These are phyloP conservation scores for Ceratocystis harringtonii DNA, from an alignment of 2,329 filamentous ascomycete species.

Conservation along the genomic window DNA sequence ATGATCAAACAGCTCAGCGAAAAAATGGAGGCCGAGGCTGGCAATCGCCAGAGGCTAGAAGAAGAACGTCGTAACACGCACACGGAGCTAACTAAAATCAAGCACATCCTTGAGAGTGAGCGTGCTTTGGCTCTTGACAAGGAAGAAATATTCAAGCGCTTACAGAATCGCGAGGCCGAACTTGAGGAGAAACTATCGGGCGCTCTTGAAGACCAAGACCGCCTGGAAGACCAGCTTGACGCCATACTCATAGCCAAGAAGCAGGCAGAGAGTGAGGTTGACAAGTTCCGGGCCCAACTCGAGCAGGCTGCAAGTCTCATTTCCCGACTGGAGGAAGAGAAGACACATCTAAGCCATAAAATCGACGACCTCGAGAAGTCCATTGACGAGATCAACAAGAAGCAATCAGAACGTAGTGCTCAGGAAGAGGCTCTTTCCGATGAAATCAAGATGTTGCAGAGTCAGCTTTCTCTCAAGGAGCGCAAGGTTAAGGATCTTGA, in stretches of 20 bases:
- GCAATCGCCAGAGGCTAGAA: slow-evolving; percentile 65
- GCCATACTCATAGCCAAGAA: slow-evolving; percentile 79
- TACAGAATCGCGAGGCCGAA: slow-evolving; percentile 82
- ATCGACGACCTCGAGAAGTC: slow-evolving; percentile 55
- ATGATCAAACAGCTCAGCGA: slow-evolving; percentile 78
- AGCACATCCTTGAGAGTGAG: slow-evolving; percentile 90
- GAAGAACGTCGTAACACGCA: slow-evolving; percentile 83
- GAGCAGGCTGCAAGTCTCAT: slow-evolving; percentile 88
- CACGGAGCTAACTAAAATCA: slow-evolving; percentile 72
- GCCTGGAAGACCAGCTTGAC: slow-evolving; percentile 84
- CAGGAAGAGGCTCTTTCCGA: slow-evolving; percentile 64
- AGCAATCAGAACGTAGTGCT: slow-evolving; percentile 56
- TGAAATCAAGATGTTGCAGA: slow-evolving; percentile 82
- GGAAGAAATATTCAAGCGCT: slow-evolving; percentile 95
- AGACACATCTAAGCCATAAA: slow-evolving; percentile 54
- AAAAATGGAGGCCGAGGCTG: slow-evolving; percentile 63
- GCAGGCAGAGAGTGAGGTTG: slow-evolving; percentile 69
- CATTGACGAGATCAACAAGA: slow-evolving; percentile 53
- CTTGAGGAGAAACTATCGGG: slow-evolving; percentile 84
- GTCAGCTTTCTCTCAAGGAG: slow-evolving; percentile 76
- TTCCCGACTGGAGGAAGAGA: slow-evolving; percentile 70
- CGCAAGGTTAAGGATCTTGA: slow-evolving; percentile 82
- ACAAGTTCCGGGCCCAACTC: slow-evolving; percentile 63
- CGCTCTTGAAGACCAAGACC: slow-evolving; percentile 86
- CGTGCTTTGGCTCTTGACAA: slow-evolving; percentile 92